A percentile compares a stretch with the other conserved stretches of the same genome.
These are phyloP conservation scores for Chaetomiaceae sp. DNA, from an alignment of 2,329 filamentous ascomycete species.

Conservation along the genomic window DNA sequence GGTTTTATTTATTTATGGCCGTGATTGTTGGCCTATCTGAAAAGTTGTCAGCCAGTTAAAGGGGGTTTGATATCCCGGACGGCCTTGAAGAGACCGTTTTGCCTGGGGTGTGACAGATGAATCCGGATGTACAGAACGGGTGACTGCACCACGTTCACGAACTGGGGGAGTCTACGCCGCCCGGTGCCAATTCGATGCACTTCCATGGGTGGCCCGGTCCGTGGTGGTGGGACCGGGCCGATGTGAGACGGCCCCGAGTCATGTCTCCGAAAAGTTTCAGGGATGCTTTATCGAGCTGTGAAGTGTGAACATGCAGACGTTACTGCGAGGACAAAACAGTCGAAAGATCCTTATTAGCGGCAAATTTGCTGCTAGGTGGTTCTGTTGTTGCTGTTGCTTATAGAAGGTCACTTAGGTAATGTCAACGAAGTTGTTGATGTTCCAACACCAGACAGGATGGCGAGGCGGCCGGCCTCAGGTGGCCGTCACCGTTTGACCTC, in stretches of 20 bases:
- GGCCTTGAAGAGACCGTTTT: not conserved
- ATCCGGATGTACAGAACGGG: not conserved
- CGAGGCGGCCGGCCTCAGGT: no score
- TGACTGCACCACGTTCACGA: not conserved
- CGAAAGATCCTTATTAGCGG: no score
- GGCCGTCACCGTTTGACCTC: not conserved
- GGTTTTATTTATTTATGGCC: not conserved
- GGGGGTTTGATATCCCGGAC: constrained; percentile 7
- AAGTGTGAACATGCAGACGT: no score
- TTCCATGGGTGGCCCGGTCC: constrained; percentile 12
- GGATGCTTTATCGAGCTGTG: no score
- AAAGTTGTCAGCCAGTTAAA: not conserved
- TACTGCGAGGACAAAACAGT: no score
- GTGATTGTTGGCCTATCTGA: not conserved
- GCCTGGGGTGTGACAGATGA: constrained; percentile 4
- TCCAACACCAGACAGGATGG: no score
- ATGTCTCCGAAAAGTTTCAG: no score
- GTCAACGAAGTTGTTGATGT: no score
- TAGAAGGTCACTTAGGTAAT: no score
- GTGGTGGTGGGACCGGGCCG: not conserved
- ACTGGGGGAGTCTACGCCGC: not conserved
- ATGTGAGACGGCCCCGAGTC: constrained; percentile 15
- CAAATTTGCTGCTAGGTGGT: not conserved
- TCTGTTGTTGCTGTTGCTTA: no score
- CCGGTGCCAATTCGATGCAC: not conserved